Evolutionary conservation across 345 rosid genomes (phyloP), one percentile per base, ranked within the genome.

Genomic region (Bruguiera sexangula): DNA sequence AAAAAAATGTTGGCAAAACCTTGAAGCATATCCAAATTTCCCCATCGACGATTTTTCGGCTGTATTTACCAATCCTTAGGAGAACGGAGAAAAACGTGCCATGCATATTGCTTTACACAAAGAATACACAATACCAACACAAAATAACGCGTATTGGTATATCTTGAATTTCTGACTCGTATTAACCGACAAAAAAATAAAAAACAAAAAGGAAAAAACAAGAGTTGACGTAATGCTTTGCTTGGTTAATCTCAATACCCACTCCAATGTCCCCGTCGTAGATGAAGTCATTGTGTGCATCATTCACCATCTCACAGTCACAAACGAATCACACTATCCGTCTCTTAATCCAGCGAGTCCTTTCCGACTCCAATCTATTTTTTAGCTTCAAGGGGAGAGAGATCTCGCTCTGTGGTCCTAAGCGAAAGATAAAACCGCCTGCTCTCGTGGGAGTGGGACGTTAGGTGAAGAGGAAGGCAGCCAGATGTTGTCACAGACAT

Each of bases 211-310:
- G 22, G 9, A 68, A 57, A 30, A 58, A 48, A 22, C 18, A 39
- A 60, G 60, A 2, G 36, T 66, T 50, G 46, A 66, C 30, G 60
- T 1, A 34, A 34, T 62, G 7, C 11, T 60, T 63, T 31, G 79
- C 75, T 60, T 67, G 68, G 69, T 62, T 80, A 78, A 75, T 69
- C 73, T 48, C 30, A 22, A 36, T 53, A 79, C 79, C 87, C 22
- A 81, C 87, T 79, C 83, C 84, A 60, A 39, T 20, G 76, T 78
- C 80, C 56, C 50, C 20, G 69, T 70, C 63, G 22, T 27, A 69
- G 77, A 69, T 79, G 82, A 82, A 74, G 78, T 87, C 89, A 84
- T 63, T 46, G 78, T 69, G 66, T 69, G 72, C 88, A 82, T 85
- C 81, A 79, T 73, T 31, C 59, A 32, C 37, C 37, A 82, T 74